Evolutionary conservation across 108 stramenopile genomes (phyloP), one percentile per base, ranked within the genome.

Genomic region (Schizochytrium sp.): DNA sequence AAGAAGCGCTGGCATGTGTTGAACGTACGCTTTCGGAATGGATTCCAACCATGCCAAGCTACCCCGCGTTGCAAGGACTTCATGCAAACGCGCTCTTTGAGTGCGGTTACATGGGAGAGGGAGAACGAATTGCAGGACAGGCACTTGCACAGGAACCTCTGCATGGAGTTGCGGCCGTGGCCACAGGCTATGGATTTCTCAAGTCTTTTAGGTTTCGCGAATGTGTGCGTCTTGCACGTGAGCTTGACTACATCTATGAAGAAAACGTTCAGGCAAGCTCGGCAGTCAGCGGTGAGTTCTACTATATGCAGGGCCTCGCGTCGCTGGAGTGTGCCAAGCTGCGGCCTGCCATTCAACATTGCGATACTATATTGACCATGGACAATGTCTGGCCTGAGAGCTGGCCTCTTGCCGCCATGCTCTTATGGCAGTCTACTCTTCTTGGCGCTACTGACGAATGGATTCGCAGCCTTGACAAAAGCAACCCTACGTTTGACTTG

Each of bases 71-170:
- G 10, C 64, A 13, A 44, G 64, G 64, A 38, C 64, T 69, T 38
- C 64, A 69, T 44, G 64, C 64, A 38, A 69, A 15, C 5, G 64
- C 64, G 64, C 64, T 69, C 64, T 69, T 69, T 15, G 64, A 38
- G 42, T 69, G 64, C 2, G 64, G 64, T 8, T 69, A 44, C 2
- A 10, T 13, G 42, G 3, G 64, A 38, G 64, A 69, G 28, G 64
- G 12, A 7, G 64, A 69, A 44, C 64, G 64, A 38, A 7, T 69
- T 15, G 64, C 64, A 38, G 64, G 64, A 38, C 19, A 69, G 64
- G 64, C 64, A 2, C 64, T 69, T 44, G 7, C 64, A 8, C 10
- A 8, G 5, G 64, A 69, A 38, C 44, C 12, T 13, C 40, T 8
- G 12, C 64, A 69, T 38, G 64, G 64, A 1, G 44, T 69, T 8